Evolutionary conservation across 192 early-diverging fungal genomes (phyloP), one percentile per base, ranked within the genome.

Genomic region (Dissophora ornata): DNA sequence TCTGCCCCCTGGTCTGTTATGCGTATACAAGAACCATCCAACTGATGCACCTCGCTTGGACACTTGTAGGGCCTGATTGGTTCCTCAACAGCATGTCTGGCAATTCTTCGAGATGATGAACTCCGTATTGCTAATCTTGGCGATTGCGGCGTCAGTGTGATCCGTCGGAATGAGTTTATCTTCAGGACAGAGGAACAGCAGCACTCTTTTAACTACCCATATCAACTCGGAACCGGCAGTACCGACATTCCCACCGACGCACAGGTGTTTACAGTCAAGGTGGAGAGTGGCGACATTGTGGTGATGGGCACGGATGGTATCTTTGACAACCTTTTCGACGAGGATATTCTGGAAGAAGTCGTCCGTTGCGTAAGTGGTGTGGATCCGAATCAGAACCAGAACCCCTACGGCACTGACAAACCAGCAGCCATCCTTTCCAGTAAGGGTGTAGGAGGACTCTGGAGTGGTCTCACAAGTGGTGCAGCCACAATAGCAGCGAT

Each of bases 181-280:
- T 99, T 97, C 80, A 86, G 95, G 38, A 96, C 90, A 32, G 96
- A 98, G 82, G 96, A 98, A 79, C 98, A 98, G 67, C 96, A 98
- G 80, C 96, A 99, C 81, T 97, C 94, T 15, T 99, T 99, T 84
- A 99, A 99, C 81, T 98, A 93, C 70, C 98, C 98, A 7, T 97
- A 88, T 73, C 98, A 99, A 69, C 88, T 99, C 26, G 95, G 97
- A 46, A 97, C 93, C 13, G 91, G 91, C 42, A 84, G 85, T 50
- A 87, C 86, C 47, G 95, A 97, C 84, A 68, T 63, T 6, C 96
- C 97, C 4, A 79, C 83, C 32, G 94, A 96, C 70, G 92, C 97
- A 1, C 91, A 95, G 73, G 81, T 84, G 30, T 97, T 92, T 64
- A 87, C 80, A 3, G 84, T 97, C 21, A 95, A 96, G 65, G 88